Percentiles rank a stretch among this genome's conserved stretches.
These are phyloP conservation scores for Mychonastes homosphaera DNA, from an alignment of 139 green algal genomes.

Conservation along the genomic window DNA sequence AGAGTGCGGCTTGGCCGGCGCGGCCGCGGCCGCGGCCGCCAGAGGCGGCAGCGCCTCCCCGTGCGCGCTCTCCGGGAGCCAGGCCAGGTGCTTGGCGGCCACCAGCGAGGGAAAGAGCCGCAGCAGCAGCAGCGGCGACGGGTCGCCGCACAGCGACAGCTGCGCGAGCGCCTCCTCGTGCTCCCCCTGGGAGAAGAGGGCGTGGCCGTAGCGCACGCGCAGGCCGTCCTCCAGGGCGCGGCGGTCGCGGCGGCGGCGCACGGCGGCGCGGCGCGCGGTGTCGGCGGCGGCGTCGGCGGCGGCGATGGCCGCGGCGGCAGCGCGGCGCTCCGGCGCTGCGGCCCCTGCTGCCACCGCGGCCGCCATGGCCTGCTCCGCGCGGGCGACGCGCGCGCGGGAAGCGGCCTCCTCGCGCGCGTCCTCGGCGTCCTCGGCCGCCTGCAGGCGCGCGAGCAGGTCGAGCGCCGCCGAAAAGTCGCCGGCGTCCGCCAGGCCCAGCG, in stretches of 20 bases:
- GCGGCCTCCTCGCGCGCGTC: constrained; percentile 23
- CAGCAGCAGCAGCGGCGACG: constrained; percentile 16
- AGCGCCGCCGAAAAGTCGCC: constrained; percentile 59
- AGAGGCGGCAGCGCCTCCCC: constrained; percentile 4
- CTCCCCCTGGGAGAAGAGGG: constrained; percentile 38
- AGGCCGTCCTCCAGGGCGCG: constrained; percentile 40
- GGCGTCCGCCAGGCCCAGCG: constrained; percentile 36
- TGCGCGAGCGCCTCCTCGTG: constrained; percentile 68
- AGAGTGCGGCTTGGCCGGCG: neutral
- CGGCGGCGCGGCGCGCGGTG: neutral
- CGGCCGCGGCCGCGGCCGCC: constrained; percentile 24
- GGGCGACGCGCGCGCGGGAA: neutral
- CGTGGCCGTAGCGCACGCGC: constrained; percentile 49
- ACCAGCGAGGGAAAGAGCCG: constrained; percentile 14
- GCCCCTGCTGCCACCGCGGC: neutral
- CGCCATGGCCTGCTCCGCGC: neutral
- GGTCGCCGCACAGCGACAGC: constrained; percentile 47
- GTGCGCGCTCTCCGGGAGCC: constrained; percentile 14
- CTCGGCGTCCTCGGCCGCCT: constrained; percentile 1
- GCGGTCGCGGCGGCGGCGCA: constrained; percentile 8
- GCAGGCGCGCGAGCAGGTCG: constrained; percentile 33
- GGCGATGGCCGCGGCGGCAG: neutral
- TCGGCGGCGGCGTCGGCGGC: neutral
- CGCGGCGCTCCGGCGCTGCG: neutral
- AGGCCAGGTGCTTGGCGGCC: constrained; percentile 8